These are phyloP conservation scores for Daedalea quercina DNA, from an alignment of 768 basidiomycete species.

Conservation along the genomic window DNA sequence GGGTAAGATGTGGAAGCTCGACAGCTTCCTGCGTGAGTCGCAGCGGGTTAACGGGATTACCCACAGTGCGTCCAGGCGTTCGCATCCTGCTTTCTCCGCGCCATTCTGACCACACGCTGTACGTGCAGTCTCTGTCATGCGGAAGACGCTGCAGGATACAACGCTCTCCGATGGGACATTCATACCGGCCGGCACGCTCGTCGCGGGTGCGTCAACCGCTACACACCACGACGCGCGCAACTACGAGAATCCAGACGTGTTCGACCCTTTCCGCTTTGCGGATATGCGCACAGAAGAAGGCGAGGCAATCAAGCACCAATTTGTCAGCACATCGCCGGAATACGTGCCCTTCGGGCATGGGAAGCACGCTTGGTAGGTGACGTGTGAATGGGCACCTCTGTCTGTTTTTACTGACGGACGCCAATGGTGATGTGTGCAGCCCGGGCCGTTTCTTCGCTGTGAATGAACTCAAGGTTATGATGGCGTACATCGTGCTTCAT, in stretches of 20 bases:
- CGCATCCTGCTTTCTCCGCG: not conserved
- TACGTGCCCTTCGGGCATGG: slow-evolving; percentile 12
- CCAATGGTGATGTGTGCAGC: slow-evolving; percentile 9
- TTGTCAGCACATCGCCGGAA: slow-evolving; percentile 4
- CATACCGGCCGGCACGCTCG: slow-evolving; percentile 31
- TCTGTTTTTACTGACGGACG: not conserved
- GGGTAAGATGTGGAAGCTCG: slow-evolving; percentile 24
- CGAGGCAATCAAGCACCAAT: slow-evolving; percentile 9
- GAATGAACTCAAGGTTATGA: slow-evolving; percentile 25
- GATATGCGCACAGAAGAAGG: slow-evolving; percentile 17
- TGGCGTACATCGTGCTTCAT: slow-evolving; percentile 23
- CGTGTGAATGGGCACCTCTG: not conserved
- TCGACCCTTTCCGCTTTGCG: slow-evolving; percentile 37
- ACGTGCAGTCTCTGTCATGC: slow-evolving; percentile 20
- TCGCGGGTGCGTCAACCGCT: slow-evolving; percentile 23
- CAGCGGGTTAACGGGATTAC: slow-evolving; percentile 19
- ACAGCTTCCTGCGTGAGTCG: slow-evolving; percentile 31
- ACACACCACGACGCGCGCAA: slow-evolving; percentile 25
- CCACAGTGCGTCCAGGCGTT: slow-evolving; percentile 4
- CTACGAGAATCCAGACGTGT: slow-evolving; percentile 29
- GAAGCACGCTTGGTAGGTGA: slow-evolving; percentile 13
- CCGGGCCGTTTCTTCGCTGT: slow-evolving; percentile 29
- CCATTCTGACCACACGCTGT: not conserved
- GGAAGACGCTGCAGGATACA: slow-evolving; percentile 31
- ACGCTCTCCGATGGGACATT: slow-evolving; percentile 38